Evolutionary conservation across 352 stramenopile genomes (phyloP), one percentile per base, ranked within the genome.

Genomic region (Halophytophthora polymorphica): DNA sequence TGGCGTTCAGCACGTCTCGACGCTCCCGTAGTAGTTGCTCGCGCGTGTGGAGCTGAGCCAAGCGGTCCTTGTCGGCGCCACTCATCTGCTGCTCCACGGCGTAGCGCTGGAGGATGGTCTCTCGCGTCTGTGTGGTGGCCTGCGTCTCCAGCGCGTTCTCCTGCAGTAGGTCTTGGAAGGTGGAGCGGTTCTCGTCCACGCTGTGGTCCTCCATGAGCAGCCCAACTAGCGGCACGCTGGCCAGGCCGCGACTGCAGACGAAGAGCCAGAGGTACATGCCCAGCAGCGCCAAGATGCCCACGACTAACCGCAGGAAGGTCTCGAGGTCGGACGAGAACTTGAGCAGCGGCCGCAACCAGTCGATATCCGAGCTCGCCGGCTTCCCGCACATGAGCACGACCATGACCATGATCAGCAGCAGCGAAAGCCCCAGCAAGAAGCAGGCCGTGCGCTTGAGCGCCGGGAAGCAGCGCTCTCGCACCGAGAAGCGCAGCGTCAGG

Each of bases 321-420:
- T 83, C 79, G 10, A 90, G 50, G 63, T 94, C 84, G 0, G 76
- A 83, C 6, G 79, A 85, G 50, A 90, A 69, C 33, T 84, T 73
- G 33, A 94, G 69, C 38, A 94, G 49, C n/a, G 84, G 81, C 48
- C 83, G 83, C 50, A 94, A 63, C 84, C 84, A 94, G 49, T 90
- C 82, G 29, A 92, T 73, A 50, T 91, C 80, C 14, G 73, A 76
- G 54, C 66, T 87, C 17, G 72, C 71, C 13, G 84, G 84, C 51
- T 91, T 92, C 15, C 82, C 82, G 46, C 82, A 90, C 3, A 91
- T 66, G 50, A 93, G 53, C 2, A 92, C 41, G 22, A 88, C 57
- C 58, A 91, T 79, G 13, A 77, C 53, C 68, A 93, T 77, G 41
- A 83, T 29, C 42, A 93, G 47, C 7, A 91, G 63, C 38, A 94